Percentiles rank a stretch among this genome's conserved stretches.
These are phyloP conservation scores for Boletus holoroseus DNA, from an alignment of 1,284 basidiomycete species.

Conservation along the genomic window DNA sequence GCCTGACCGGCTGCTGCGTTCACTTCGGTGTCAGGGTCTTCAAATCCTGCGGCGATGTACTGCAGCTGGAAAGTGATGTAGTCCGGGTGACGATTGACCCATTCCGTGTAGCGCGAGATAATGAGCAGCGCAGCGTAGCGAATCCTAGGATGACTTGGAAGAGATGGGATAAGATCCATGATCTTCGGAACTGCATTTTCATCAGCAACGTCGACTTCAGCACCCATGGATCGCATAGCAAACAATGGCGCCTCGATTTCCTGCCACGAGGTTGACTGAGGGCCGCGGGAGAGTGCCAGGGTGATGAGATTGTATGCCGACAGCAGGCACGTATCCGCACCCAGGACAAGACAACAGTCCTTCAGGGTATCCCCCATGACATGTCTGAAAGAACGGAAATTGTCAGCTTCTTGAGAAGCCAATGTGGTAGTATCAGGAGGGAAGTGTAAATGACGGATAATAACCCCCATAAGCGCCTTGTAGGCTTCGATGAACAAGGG, in stretches of 20 bases:
- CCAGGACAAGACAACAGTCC: conserved; percentile 95
- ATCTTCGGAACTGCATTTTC: conserved; percentile 88
- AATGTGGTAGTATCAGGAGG: conserved; percentile 66
- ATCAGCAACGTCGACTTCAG: conserved; percentile 82
- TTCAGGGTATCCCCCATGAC: conserved; percentile 99
- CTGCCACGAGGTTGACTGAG: conserved; percentile 75
- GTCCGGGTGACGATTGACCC: conserved; percentile 87
- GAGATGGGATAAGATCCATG: conserved; percentile 88
- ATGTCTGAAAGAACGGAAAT: conserved; percentile 93
- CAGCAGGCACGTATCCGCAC: conserved; percentile 79
- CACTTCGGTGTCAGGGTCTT: conserved; percentile 75
- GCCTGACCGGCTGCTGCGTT: conserved; percentile 94
- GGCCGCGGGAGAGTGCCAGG: conserved; percentile 55
- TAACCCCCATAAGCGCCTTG: conserved; percentile 76
- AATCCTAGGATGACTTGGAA: conserved; percentile 88
- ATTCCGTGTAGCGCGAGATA: conserved; percentile 94
- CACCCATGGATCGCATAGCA: conserved; percentile 98
- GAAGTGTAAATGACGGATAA: conserved; percentile 92
- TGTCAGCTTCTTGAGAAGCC: conserved; percentile 83
- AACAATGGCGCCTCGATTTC: conserved; percentile 97
- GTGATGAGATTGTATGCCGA: conserved; percentile 81
- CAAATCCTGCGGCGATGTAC: conserved; percentile 91
- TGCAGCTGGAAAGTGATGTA: conserved; percentile 85
- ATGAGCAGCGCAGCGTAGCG: conserved; percentile 95
- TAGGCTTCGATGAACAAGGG: conserved; percentile 78